A percentile compares a stretch with the other conserved stretches of the same genome.
Conservation (phyloP, 768 basidiomycete genomes). For the Boletus pseudopeckii region DNA sequence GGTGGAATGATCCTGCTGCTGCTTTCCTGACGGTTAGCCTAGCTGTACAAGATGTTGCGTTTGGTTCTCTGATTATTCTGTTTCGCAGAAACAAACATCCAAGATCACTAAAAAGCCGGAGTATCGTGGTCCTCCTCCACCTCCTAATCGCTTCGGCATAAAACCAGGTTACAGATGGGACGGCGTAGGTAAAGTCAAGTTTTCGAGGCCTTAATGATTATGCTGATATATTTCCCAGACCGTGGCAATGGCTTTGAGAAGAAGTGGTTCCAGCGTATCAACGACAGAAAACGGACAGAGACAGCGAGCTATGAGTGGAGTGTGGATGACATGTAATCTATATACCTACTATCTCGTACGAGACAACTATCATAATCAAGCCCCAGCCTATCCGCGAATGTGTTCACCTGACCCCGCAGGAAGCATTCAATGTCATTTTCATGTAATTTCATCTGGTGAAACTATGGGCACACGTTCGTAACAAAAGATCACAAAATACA, state of each 20-base stretch:
- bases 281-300: constrained; percentile 66
- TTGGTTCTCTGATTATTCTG: constrained; percentile 1
- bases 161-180: constrained; percentile 98
- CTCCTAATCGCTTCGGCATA: constrained; percentile 94
- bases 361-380: background rate
- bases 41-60: background rate
- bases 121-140: constrained; percentile 82
- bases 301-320: constrained; percentile 82
- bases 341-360: background rate
- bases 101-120: constrained; percentile 81
- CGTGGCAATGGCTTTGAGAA: constrained; percentile 93
- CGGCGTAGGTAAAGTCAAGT: constrained; percentile 73
- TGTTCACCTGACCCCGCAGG: background rate
- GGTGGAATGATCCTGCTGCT: constrained; percentile 99
- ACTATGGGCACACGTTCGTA: background rate
- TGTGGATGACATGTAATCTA: constrained; percentile 83
- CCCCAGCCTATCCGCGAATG: background rate
- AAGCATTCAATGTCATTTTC: background rate
- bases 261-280: constrained; percentile 81
- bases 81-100: constrained; percentile 60
- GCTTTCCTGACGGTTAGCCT: constrained; percentile 80
- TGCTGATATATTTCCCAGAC: constrained; percentile 45
- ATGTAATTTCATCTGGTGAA: background rate
- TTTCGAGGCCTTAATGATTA: background rate
- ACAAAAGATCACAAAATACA: constrained; percentile 1